Base-by-base conservation (phyloP, 176 grass and related monocot species). In the Leersia perrieri region DNA sequence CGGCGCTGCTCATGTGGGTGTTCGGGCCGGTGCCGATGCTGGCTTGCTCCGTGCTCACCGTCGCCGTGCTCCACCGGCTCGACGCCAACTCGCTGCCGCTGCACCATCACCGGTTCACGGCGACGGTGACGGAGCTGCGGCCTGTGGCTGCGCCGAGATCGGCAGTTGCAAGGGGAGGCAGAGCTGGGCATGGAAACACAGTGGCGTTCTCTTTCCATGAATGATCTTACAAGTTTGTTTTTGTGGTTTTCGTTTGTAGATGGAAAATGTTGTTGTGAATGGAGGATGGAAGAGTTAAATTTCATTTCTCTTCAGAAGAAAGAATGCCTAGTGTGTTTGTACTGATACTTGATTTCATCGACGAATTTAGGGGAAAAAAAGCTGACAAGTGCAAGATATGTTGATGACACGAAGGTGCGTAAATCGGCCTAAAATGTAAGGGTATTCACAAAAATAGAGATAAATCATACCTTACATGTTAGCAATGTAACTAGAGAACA, bases 1-100 rank as follows among this genome's bases (percentile, higher is more conserved):
- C 95, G 12, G 70, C 90, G 42, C 70, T 98, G 78, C 83, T 95
- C 58, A 83, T 93, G 38, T 98, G 95, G 95, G 90, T 93, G 33
- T 93, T 95, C 51, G 92, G 92, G 1, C 84, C 95, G 2, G 86
- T 79, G 9, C 78, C 95, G 2, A 95, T 95, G 95, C 90, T 98
- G 16, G 33, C 55, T 23, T 91, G 84, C 78, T 87, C 92, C 16
- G 75, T 98, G 62, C 82, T 91, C 70, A 89, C 86, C 38, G 88
- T 94, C 55, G 51, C 41, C 41, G 84, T 89, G 39, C 87, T 98
- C 31, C 79, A 86, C 66, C 39, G 81, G 58, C 88, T 94, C 0
- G 95, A 98, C 57, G 31, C 63, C 76, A 98, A 87, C 64, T 83
- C 88, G 25, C 75, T 88, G 41, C 91, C 92, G 30, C 75, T 89